These are phyloP conservation scores for Magnusiomyces ingens DNA, from an alignment of 1,139 yeast species.

Conservation along the genomic window DNA sequence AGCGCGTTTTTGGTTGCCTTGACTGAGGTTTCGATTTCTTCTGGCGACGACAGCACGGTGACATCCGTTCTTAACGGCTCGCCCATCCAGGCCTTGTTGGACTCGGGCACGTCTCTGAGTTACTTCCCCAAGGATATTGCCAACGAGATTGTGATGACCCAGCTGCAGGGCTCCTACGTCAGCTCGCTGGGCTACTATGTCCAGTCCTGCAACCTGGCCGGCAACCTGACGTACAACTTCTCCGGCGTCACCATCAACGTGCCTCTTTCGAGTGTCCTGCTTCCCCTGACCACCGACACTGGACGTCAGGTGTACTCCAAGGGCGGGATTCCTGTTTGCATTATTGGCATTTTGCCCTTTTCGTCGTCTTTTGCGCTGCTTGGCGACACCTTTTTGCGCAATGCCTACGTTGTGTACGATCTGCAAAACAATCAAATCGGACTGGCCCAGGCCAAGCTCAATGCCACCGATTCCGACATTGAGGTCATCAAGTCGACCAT, in stretches of 20 bases:
- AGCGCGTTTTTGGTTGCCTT: slow-evolving; percentile 14
- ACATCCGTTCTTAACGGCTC: neutral
- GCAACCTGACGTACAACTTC: slow-evolving; percentile 38
- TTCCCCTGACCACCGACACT: slow-evolving; percentile 12
- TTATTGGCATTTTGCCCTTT: slow-evolving; percentile 27
- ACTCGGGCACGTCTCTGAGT: slow-evolving; percentile 30
- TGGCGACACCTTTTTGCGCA: slow-evolving; percentile 73
- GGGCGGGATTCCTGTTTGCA: slow-evolving; percentile 25
- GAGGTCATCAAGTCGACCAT: slow-evolving; percentile 19
- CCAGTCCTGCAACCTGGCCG: slow-evolving; percentile 18
- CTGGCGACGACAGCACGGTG: slow-evolving; percentile 8
- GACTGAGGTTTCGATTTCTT: slow-evolving; percentile 9
- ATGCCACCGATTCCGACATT: slow-evolving; percentile 20
- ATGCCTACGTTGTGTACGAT: slow-evolving; percentile 75
- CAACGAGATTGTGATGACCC: slow-evolving; percentile 11
- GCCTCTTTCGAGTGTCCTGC: slow-evolving; percentile 36
- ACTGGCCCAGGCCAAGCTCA: slow-evolving; percentile 51
- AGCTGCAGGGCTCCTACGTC: slow-evolving; percentile 15
- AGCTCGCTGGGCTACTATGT: slow-evolving; percentile 23
- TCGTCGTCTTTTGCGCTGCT: slow-evolving; percentile 31
- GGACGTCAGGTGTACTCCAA: slow-evolving; percentile 18
- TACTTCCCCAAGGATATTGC: slow-evolving; percentile 25
- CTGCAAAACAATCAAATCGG: slow-evolving; percentile 58
- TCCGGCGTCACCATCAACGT: slow-evolving; percentile 44
- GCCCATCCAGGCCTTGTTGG: slow-evolving; percentile 24